Percentiles rank a stretch among this genome's conserved stretches.
These are phyloP conservation scores for Neurospora sp. DNA, from an alignment of 495 filamentous ascomycete genomes.

Conservation along the genomic window DNA sequence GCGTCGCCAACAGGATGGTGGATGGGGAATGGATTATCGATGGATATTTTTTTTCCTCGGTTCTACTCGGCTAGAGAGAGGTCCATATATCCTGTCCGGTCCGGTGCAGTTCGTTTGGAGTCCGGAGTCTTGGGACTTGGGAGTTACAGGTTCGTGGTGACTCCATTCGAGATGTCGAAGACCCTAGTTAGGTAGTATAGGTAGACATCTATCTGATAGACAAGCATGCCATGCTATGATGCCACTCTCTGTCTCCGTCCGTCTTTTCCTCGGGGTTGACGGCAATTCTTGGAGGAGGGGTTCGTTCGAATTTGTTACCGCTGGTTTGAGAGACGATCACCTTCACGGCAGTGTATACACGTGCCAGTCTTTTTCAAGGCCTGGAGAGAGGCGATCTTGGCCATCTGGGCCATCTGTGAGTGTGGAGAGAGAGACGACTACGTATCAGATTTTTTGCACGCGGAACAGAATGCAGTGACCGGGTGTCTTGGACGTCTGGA, in stretches of 20 bases:
- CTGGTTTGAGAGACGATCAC: background rate
- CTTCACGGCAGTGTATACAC: background rate
- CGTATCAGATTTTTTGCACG: background rate
- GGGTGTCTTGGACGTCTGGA: background rate
- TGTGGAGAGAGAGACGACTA: background rate
- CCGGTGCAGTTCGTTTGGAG: no score
- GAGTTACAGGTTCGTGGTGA: no score
- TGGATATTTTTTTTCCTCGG: no score
- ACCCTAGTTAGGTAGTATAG: no score
- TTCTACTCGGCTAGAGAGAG: no score
- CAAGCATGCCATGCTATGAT: background rate
- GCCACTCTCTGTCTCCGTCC: background rate
- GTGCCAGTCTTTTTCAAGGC: background rate
- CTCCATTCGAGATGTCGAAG: no score
- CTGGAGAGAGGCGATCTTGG: background rate
- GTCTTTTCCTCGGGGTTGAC: background rate
- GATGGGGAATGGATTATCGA: no score
- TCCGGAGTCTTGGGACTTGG: no score
- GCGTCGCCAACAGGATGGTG: no score
- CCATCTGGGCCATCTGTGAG: background rate
- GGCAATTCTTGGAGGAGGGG: background rate
- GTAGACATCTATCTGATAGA: background rate
- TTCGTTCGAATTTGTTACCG: background rate
- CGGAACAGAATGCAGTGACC: background rate
- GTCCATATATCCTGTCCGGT: no score